Percentiles rank a stretch among this genome's conserved stretches.
phyloP scores from a whole-genome alignment of 2,329 filamentous ascomycete species.

The Colletotrichum incanum region DNA sequence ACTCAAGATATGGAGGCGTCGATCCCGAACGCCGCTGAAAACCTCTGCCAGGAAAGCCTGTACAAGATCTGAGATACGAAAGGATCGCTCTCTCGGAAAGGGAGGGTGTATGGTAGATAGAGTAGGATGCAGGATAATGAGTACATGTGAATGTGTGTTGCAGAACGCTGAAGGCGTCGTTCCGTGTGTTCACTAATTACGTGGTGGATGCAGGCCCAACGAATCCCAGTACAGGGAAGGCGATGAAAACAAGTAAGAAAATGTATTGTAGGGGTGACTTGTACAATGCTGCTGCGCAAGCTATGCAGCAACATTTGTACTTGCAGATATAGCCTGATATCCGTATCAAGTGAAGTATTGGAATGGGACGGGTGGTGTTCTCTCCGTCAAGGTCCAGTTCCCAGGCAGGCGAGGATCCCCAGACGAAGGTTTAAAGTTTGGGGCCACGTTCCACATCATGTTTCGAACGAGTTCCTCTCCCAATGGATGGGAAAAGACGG shows the following conservation, averaged over 20 bases:
- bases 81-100: slow-evolving; percentile 6
- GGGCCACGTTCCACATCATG: slow-evolving; percentile 39
- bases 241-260: neutral
- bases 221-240: neutral
- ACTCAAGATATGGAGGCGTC: slow-evolving; percentile 20
- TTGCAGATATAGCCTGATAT: neutral
- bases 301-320: neutral
- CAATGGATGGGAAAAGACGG: slow-evolving; percentile 21
- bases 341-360: neutral
- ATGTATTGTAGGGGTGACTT: slow-evolving; percentile 1
- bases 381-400: slow-evolving; percentile 18
- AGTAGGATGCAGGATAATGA: slow-evolving; percentile 2
- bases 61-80: neutral
- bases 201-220: neutral
- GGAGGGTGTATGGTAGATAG: slow-evolving; percentile 11
- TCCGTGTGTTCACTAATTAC: neutral
- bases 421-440: slow-evolving; percentile 30
- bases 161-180: slow-evolving; percentile 1
- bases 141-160: neutral
- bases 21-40: slow-evolving; percentile 24
- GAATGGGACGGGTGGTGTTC: slow-evolving; percentile 15
- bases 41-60: neutral
- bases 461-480: slow-evolving; percentile 38
- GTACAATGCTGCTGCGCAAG: neutral
- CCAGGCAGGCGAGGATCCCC: slow-evolving; percentile 16